Evolutionary conservation across 2,329 filamentous ascomycete species (phyloP).

Genomic region (Alternaria panax): DNA sequence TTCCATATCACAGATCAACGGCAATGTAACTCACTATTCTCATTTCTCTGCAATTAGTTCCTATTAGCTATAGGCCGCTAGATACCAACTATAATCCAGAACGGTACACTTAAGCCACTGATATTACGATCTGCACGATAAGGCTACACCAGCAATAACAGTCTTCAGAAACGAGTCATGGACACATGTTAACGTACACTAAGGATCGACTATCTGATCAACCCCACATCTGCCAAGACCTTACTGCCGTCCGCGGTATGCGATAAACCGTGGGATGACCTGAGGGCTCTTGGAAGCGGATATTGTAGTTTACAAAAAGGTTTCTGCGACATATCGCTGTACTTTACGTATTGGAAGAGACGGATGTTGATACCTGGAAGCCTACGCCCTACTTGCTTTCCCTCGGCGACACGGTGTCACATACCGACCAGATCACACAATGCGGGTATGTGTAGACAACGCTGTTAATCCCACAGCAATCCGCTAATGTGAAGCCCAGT

Average conservation of each 20-base stretch:
- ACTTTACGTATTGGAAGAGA: constrained; percentile 7
- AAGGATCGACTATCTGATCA: constrained; percentile 7
- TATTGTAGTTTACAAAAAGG: background rate
- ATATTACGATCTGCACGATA: background rate
- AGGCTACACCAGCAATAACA: background rate
- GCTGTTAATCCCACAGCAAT: background rate
- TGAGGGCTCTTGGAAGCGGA: background rate
- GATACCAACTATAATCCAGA: background rate
- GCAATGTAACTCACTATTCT: background rate
- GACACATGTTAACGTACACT: background rate
- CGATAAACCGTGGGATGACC: background rate
- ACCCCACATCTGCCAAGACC: background rate
- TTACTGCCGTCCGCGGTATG: background rate
- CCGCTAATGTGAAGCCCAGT: background rate
- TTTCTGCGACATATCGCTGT: constrained; percentile 7
- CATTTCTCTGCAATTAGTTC: too few species aligned
- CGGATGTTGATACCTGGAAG: constrained; percentile 6
- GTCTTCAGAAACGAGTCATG: background rate
- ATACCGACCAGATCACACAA: constrained; percentile 9
- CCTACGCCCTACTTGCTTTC: constrained; percentile 13
- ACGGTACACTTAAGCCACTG: background rate
- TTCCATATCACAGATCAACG: background rate
- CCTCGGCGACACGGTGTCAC: constrained; percentile 4
- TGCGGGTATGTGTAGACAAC: background rate
- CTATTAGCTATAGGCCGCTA: background rate